A percentile compares a stretch with the other conserved stretches of the same genome.
Evolutionary conservation across 345 rosid species (phyloP).

Genomic region (Lenwebbia sp.): DNA sequence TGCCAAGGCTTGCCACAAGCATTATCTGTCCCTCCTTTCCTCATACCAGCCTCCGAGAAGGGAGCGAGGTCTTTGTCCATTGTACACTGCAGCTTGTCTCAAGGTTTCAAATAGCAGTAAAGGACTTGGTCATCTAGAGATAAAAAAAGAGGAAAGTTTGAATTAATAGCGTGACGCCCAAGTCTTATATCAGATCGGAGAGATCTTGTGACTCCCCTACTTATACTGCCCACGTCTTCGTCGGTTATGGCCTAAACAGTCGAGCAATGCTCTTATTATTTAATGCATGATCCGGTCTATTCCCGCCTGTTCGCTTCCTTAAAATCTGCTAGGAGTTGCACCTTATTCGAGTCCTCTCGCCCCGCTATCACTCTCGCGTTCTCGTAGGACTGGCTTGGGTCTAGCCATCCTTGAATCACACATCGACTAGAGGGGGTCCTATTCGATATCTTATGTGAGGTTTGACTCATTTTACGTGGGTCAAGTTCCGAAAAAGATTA

Average conservation of each 20-base stretch:
- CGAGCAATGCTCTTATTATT: neutral
- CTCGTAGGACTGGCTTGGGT: neutral
- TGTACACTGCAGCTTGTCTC: neutral
- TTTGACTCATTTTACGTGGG: neutral
- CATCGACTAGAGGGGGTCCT: neutral
- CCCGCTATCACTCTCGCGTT: too few species aligned
- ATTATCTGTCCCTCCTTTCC: neutral
- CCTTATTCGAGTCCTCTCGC: neutral
- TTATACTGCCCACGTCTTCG: neutral
- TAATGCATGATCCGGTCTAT: neutral
- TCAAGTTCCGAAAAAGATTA: neutral
- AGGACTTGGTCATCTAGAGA: neutral
- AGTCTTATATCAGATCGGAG: neutral
- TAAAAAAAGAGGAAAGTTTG: neutral
- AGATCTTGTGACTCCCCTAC: neutral
- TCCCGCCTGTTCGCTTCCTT: neutral
- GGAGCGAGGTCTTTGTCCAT: neutral
- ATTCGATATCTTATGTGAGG: neutral
- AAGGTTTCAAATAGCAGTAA: neutral
- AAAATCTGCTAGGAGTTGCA: neutral
- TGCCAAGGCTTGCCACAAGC: neutral
- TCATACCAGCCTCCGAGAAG: neutral
- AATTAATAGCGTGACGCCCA: neutral
- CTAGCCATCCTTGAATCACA: neutral
- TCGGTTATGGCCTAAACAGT: neutral